Evolutionary conservation across 2,329 filamentous ascomycete species (phyloP), one percentile per base, ranked within the genome.

Genomic region (Ophiocordyceps robertsii): DNA sequence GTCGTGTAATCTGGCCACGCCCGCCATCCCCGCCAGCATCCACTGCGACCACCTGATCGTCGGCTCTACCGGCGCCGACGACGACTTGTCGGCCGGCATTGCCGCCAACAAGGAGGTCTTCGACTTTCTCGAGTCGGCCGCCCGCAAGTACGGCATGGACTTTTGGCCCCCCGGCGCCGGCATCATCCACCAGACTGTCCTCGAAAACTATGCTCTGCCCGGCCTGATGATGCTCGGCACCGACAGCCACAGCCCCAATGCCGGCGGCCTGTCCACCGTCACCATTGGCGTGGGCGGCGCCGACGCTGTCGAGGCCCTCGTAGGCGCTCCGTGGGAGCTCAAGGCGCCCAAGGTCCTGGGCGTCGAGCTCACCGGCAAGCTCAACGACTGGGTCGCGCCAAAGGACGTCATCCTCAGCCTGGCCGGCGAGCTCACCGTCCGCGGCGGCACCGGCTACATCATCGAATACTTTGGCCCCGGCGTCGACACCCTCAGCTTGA

Each of bases 1-100:
- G 90, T 86, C 85, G 27, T 98, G 92, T 64, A 85, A 87, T 43
- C 73, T 98, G 42, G 84, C 83, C 27, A 79, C 79, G 46, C 95
- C 92, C 2, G 89, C 89, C 10, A 90, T 98, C 40, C 92, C 92
- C 11, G 90, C 92, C 39, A 95, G 89, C 62, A 95, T 96, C 53
- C 92, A 98, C 69, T 98, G 92, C 66, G 92, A 98, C 68, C 92
- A 98, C 64, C 82, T 98, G 80, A 96, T 98, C 66, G 90, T 96
- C 29, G 92, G 90, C 44, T 82, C 93, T 65, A 84, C 81, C 59
- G 92, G 92, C 45, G 92, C 90, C 31, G 82, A 90, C 54, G 75
- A 79, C 21, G 92, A 98, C 66, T 67, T 98, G 47, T 77, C 82
- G 27, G 77, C 82, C 29, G 92, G 88, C 36, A 93, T 98, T 48